Percentiles rank a stretch among this genome's conserved stretches.
These are phyloP conservation scores for Fonsecaea multimorphosa DNA, from an alignment of 2,329 filamentous ascomycete genomes.

Conservation along the genomic window DNA sequence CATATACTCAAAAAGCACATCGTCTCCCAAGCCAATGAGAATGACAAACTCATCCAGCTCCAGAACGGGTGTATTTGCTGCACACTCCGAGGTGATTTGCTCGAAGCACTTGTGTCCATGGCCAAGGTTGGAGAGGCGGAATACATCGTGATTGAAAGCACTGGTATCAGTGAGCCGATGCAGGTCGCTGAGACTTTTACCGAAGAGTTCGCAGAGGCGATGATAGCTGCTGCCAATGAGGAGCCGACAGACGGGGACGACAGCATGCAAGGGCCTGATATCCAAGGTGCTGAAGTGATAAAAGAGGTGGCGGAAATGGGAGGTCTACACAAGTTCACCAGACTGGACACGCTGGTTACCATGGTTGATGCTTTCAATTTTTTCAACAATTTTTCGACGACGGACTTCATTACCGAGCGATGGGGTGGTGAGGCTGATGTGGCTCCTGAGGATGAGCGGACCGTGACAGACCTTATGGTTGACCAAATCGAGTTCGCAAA, in stretches of 20 bases:
- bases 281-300: no score
- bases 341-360: slow-evolving; percentile 73
- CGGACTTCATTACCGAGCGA: slow-evolving; percentile 69
- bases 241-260: slow-evolving; percentile 54
- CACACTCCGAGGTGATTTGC: slow-evolving; percentile 71
- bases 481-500: slow-evolving; percentile 81
- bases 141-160: slow-evolving; percentile 75
- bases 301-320: slow-evolving; percentile 56
- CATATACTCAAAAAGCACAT: slow-evolving; percentile 64
- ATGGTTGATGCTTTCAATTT: slow-evolving; percentile 76
- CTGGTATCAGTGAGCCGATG: slow-evolving; percentile 73
- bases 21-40: slow-evolving; percentile 63
- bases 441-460: slow-evolving; percentile 71
- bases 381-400: slow-evolving; percentile 73
- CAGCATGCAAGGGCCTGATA: not conserved
- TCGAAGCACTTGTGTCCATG: slow-evolving; percentile 63
- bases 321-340: slow-evolving; percentile 69
- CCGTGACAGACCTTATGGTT: slow-evolving; percentile 75
- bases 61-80: slow-evolving; percentile 81
- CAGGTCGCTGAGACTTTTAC: slow-evolving; percentile 78
- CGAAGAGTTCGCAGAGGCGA: slow-evolving; percentile 56
- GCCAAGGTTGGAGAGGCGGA: slow-evolving; percentile 69
- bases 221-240: slow-evolving; percentile 54
- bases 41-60: slow-evolving; percentile 65
- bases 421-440: slow-evolving; percentile 65